Evolutionary conservation across 2,329 filamentous ascomycete species (phyloP).

Genomic region (Cladosporium oxysporum): DNA sequence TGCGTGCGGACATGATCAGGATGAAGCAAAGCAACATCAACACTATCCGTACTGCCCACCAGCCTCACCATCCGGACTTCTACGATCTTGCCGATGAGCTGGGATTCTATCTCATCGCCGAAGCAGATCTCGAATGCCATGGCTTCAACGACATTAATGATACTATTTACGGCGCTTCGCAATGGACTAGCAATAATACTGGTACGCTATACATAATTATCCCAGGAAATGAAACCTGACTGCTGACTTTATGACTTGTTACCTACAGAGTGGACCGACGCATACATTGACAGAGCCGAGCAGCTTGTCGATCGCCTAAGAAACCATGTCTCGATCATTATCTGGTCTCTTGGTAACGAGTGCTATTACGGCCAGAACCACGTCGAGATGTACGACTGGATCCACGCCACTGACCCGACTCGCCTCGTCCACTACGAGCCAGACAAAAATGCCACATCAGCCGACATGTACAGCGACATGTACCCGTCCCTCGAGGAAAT

Average conservation of each 20-base stretch:
- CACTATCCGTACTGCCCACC: conserved; percentile 66
- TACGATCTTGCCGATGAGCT: conserved; percentile 63
- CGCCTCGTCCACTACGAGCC: conserved; percentile 67
- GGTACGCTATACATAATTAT: no score
- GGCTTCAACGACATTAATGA: conserved; percentile 35
- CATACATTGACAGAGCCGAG: conserved; percentile 66
- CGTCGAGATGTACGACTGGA: conserved; percentile 65
- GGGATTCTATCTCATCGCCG: conserved; percentile 64
- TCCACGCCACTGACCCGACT: conserved; percentile 56
- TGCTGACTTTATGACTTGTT: no score
- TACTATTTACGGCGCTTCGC: conserved; percentile 13
- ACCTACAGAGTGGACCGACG: conserved; percentile 52
- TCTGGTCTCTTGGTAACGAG: conserved; percentile 73
- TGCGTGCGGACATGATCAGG: conserved; percentile 60
- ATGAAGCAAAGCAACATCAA: conserved; percentile 74
- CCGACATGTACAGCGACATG: conserved; percentile 69
- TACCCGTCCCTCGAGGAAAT: conserved; percentile 57
- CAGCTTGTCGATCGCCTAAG: conserved; percentile 69
- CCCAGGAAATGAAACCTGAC: no score
- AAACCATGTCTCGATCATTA: conserved; percentile 67
- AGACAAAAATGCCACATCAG: conserved; percentile 58
- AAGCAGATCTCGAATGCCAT: conserved; percentile 50
- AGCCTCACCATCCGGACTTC: conserved; percentile 61
- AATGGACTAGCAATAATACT: conserved; percentile 55
- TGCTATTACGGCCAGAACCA: conserved; percentile 70